These are phyloP conservation scores for Nannochloris sp. DNA, from an alignment of 139 green algal species.

Conservation along the genomic window DNA sequence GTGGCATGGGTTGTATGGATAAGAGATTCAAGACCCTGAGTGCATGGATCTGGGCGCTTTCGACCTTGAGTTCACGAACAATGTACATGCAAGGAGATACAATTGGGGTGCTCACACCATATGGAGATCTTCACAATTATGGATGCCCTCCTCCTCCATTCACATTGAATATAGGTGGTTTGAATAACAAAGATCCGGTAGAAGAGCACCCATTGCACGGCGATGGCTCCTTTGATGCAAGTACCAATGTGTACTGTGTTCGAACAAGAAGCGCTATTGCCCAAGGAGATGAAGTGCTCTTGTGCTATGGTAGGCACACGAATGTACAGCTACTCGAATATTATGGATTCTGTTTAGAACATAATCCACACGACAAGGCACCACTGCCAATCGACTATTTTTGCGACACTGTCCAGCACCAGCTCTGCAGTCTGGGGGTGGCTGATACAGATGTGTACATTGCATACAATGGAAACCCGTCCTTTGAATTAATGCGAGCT, in stretches of 20 bases:
- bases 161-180: slow-evolving; percentile 22
- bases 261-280: slow-evolving; percentile 27
- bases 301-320: slow-evolving; percentile 79
- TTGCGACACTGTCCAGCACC: not conserved
- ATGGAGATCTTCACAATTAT: slow-evolving; percentile 87
- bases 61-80: slow-evolving; percentile 60
- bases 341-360: slow-evolving; percentile 77
- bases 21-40: not conserved
- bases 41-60: slow-evolving; percentile 42
- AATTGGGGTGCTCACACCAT: slow-evolving; percentile 65
- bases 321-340: slow-evolving; percentile 81
- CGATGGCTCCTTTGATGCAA: slow-evolving; percentile 41
- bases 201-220: slow-evolving; percentile 6
- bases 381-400: slow-evolving; percentile 33
- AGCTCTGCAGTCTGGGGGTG: not conserved
- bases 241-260: slow-evolving; percentile 26
- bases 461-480: slow-evolving; percentile 38
- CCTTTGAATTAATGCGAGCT: slow-evolving; percentile 46
- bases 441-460: slow-evolving; percentile 15
- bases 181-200: not conserved
- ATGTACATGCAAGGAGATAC: slow-evolving; percentile 61
- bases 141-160: slow-evolving; percentile 45
- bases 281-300: slow-evolving; percentile 57
- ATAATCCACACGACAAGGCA: slow-evolving; percentile 46
- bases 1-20: too few relatives aligned